A percentile compares a stretch with the other conserved stretches of the same genome.
Evolutionary conservation across 2,329 filamentous ascomycete genomes (phyloP).

Genomic region (Cordyceps cicadae): DNA sequence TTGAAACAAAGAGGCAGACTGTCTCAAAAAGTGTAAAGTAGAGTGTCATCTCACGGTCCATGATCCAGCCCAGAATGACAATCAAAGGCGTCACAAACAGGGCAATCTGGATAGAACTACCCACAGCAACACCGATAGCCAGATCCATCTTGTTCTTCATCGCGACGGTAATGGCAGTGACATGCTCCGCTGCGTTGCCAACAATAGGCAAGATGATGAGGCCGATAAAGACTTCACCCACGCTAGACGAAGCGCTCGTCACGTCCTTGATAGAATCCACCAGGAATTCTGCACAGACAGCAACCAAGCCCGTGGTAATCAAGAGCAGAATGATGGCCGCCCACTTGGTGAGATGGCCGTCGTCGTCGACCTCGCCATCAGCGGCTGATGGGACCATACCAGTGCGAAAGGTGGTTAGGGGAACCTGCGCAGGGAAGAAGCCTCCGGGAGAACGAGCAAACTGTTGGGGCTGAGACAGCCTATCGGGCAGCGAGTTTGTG

Average conservation of each 20-base stretch:
- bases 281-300: constrained; percentile 62
- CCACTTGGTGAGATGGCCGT: constrained; percentile 43
- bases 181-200: constrained; percentile 65
- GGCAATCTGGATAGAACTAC: constrained; percentile 64
- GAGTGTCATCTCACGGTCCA: constrained; percentile 62
- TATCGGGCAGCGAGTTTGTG: constrained; percentile 66
- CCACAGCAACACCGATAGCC: constrained; percentile 63
- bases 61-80: constrained; percentile 63
- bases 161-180: constrained; percentile 62
- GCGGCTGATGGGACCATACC: constrained; percentile 19
- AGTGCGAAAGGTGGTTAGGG: constrained; percentile 28
- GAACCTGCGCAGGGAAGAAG: constrained; percentile 40
- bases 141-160: constrained; percentile 72
- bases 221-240: constrained; percentile 62
- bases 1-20: constrained; percentile 73
- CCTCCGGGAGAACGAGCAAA: constrained; percentile 39
- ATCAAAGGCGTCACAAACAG: constrained; percentile 63
- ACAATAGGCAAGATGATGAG: constrained; percentile 66
- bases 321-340: constrained; percentile 55
- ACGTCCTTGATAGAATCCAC: constrained; percentile 60
- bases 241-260: constrained; percentile 38
- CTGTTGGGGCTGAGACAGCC: constrained; percentile 40
- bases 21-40: constrained; percentile 89
- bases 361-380: constrained; percentile 28
- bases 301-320: constrained; percentile 56